Evolutionary conservation across 805 yeast species (phyloP).

Genomic region (Hanseniaspora opuntiae): DNA sequence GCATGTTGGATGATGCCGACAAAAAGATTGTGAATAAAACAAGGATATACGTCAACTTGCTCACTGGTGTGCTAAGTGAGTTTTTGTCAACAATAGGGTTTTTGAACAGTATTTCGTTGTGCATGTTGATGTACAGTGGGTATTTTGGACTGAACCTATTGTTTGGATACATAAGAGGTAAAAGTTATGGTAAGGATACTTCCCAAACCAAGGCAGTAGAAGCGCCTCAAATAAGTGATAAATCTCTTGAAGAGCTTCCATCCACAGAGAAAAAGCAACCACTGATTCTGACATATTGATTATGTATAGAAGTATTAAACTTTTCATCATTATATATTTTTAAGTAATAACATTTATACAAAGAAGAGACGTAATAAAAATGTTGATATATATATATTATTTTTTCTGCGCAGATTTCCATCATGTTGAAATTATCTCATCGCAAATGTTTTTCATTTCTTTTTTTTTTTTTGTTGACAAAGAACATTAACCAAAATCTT

Average conservation of each 20-base stretch:
- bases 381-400: too few relatives aligned
- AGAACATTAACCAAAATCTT: too few relatives aligned
- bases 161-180: conserved; percentile 8
- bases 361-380: too few relatives aligned
- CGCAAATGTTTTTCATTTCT: too few relatives aligned
- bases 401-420: too few relatives aligned
- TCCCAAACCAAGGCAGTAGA: not conserved
- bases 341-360: not conserved
- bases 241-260: not conserved
- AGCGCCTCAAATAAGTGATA: not conserved
- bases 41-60: not conserved
- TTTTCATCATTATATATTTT: not conserved
- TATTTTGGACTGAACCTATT: not conserved
- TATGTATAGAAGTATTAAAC: too few relatives aligned
- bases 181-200: conserved; percentile 2
- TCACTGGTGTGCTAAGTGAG: not conserved
- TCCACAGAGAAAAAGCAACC: not conserved
- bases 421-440: too few relatives aligned
- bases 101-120: not conserved
- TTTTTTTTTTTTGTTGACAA: too few relatives aligned
- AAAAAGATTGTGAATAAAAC: conserved; percentile 6
- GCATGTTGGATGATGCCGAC: conserved; percentile 9
- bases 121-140: conserved; percentile 3
- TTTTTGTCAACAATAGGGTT: not conserved
- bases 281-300: not conserved